These are phyloP conservation scores for Dendrobium chrysotoxum DNA, from an alignment of 106 monocot genomes.

Conservation along the genomic window DNA sequence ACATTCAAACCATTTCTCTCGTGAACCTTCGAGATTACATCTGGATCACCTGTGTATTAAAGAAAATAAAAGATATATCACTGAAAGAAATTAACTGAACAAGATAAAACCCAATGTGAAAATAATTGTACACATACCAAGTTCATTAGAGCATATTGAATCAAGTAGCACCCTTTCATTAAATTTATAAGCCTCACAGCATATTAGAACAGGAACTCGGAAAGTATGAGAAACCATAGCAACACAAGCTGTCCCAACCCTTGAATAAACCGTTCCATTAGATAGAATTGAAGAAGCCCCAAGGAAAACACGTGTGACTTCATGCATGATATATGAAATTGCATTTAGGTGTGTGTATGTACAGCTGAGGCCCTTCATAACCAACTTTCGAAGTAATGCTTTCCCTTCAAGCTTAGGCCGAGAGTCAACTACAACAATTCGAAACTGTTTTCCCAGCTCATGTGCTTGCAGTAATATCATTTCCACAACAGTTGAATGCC, in stretches of 20 bases:
- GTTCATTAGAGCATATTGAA: conserved; percentile 96
- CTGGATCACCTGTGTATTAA: conserved; percentile 65
- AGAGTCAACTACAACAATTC: conserved; percentile 86
- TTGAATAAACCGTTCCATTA: conserved; percentile 93
- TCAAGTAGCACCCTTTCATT: conserved; percentile 95
- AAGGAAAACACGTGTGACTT: conserved; percentile 84
- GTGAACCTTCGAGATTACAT: conserved; percentile 67
- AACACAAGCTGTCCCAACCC: conserved; percentile 91
- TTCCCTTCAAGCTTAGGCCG: conserved; percentile 93
- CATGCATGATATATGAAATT: conserved; percentile 95
- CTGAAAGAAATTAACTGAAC: neutral
- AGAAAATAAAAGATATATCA: neutral
- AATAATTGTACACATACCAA: conserved; percentile 42
- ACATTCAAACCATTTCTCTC: conserved; percentile 59
- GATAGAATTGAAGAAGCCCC: conserved; percentile 89
- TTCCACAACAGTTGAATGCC: conserved; percentile 82
- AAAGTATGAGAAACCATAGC: conserved; percentile 97
- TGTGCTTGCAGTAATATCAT: conserved; percentile 72
- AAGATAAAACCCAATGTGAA: neutral
- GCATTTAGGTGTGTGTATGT: conserved; percentile 96
- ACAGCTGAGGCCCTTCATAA: conserved; percentile 72
- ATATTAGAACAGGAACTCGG: conserved; percentile 80
- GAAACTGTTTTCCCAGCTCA: conserved; percentile 69
- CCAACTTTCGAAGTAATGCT: conserved; percentile 57
- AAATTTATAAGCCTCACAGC: conserved; percentile 99